phyloP scores from a whole-genome alignment of 257 asterid genomes.

The Scutellaria barbata region DNA sequence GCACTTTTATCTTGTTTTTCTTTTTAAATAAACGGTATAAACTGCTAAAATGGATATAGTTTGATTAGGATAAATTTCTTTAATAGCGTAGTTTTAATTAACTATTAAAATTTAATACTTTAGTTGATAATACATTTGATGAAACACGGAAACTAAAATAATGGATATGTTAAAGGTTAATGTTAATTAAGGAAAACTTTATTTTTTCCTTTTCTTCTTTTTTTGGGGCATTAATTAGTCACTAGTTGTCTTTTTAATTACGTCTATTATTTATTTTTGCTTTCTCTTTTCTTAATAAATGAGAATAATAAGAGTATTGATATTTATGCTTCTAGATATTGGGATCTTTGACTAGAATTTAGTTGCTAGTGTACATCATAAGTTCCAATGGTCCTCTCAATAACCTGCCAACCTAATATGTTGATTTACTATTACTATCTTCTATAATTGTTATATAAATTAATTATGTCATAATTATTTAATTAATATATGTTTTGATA shows the following conservation, averaged over 20 bases:
- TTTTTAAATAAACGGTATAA: background rate
- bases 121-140: too few species aligned
- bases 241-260: background rate
- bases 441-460: conserved; percentile 1
- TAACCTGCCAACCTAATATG: conserved; percentile 48
- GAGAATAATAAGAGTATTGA: conserved; percentile 9
- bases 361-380: conserved; percentile 47
- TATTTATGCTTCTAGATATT: conserved; percentile 33
- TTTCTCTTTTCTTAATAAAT: background rate
- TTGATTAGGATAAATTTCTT: background rate
- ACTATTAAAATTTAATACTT: too few species aligned
- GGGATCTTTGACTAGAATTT: conserved; percentile 48
- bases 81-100: background rate
- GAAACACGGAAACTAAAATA: too few species aligned
- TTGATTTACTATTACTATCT: conserved; percentile 43
- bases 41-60: background rate
- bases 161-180: too few species aligned
- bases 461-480: background rate
- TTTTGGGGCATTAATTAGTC: background rate
- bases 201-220: background rate
- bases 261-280: background rate
- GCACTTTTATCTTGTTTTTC: background rate
- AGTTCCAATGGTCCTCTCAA: conserved; percentile 53
- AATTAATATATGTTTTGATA: background rate
- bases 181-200: too few species aligned